Evolutionary conservation across 2,329 filamentous ascomycete species (phyloP).

Genomic region (Neocatenulostroma microsporum): DNA sequence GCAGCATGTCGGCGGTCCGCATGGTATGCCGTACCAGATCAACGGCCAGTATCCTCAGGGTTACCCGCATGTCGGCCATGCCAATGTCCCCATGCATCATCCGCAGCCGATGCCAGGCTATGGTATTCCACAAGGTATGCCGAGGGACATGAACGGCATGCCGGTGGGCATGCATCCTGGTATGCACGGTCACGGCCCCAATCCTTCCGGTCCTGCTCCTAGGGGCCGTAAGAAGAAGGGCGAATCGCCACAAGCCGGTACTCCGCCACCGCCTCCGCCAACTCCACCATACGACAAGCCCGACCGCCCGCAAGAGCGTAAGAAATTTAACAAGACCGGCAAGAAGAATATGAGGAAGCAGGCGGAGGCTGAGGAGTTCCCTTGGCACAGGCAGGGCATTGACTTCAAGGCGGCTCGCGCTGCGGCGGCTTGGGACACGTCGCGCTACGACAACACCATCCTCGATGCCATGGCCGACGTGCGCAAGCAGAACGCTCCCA

Average conservation of each 20-base stretch:
- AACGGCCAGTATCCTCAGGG: background rate
- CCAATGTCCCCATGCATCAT: background rate
- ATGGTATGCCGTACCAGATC: background rate
- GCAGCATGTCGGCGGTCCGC: background rate
- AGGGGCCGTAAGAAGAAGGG: background rate
- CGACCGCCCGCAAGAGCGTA: conserved; percentile 9
- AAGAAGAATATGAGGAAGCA: conserved; percentile 16
- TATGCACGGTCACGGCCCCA: background rate
- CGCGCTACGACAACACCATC: conserved; percentile 21
- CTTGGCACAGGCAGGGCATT: conserved; percentile 26
- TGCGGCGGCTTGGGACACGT: conserved; percentile 24
- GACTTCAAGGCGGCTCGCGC: conserved; percentile 21
- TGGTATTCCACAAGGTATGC: background rate
- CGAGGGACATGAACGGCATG: background rate
- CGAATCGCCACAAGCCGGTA: background rate
- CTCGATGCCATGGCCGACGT: conserved; percentile 21
- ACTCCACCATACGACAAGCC: conserved; percentile 11
- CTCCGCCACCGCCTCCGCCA: background rate
- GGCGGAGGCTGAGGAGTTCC: conserved; percentile 21
- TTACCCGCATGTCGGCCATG: background rate
- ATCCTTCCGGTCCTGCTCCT: background rate
- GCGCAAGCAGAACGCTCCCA: conserved; percentile 18
- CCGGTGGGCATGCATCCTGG: background rate
- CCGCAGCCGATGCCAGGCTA: background rate
- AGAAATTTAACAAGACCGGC: conserved; percentile 14